Base-by-base conservation (phyloP, 176 grass and related monocot species). In the Zizania latifolia region DNA sequence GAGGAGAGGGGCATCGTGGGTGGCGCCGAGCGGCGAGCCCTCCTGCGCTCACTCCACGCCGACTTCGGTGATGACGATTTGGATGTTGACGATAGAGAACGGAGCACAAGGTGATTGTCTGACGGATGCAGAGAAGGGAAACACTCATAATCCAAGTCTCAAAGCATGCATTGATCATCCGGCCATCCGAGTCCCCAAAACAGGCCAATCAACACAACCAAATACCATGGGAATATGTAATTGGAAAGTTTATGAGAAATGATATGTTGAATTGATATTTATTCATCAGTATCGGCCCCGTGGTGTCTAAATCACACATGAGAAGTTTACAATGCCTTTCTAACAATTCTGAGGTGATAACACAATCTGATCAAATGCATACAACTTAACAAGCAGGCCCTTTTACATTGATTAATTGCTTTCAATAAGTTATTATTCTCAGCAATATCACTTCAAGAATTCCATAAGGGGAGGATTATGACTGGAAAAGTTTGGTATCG, bases 1-100 rank as follows among this genome's bases (percentile, higher is more conserved):
- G 85, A 67, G 61, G 82, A 84, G 29, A 86, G 34, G 36, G 79
- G 75, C 30, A 84, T 90, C 65, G 55, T 88, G 12, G 43, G 71
- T 65, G 21, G 66, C 9, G 69, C 43, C 21, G 55, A 86, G 53
- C 72, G 68, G 58, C 28, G 46, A 23, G 67, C 12, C 14, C 79
- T 94, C 10, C 81, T 86, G 17, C 32, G 31, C 51, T 72, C 51
- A 11, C 65, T 91, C 50, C 51, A 71, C 5, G 72, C 78, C 1
- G 78, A 88, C 10, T 65, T 77, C 32, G 28, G 17, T 14, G 75
- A 91, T 12, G 45, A 50, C 36, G 37, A 17, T 36, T 77, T 73
- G 43, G 29, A 60, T 34, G 36, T n/a, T 5, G 30, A 82, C 4
- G 64, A 30, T 2, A 67, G 69, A 30, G 27, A 14, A 21, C 45